Base-by-base conservation (phyloP, 306 rosid species). In the Acacia confusa region DNA sequence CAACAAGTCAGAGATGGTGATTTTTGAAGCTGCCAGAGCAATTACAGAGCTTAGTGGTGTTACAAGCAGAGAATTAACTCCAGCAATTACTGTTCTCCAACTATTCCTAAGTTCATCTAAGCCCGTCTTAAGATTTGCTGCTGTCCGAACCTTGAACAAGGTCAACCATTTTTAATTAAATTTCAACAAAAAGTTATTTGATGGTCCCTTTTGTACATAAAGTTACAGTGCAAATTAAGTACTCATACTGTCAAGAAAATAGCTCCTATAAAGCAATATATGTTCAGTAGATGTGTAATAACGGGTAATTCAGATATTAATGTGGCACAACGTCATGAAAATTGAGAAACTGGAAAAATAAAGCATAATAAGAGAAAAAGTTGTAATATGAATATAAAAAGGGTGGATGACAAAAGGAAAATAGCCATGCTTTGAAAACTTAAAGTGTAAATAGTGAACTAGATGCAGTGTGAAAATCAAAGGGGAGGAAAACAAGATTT, bases 1-100 rank as follows among this genome's bases (percentile, higher is more conserved):
- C 66, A 97, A 94, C 88, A 96, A 96, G 81, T 95, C 98, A 55
- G 99, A 96, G 82, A 96, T 94, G 97, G 99, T 96, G 78, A 96
- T 94, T 78, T 96, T 96, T 90, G 99, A 96, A 90, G 94, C 99
- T 87, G 98, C 99, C 82, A 91, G 94, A 82, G 98, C 98, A 85
- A 91, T 96, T 82, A 96, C 99, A 20, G 99, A 94, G 88, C 92
- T 96, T 75, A 90, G 78, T 71, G 92, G 97, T 65, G 98, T 94
- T 70, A 92, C 99, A 71, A 91, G 85, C 84, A 89, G 98, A 81
- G 98, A 96, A 88, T 85, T 96, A 81, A 91, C 94, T 81, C 98
- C 99, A 2, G 98, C 99, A 50, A 96, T 96, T 65, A 88, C 98
- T 34, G 99, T 96, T 87, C 99, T 96, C 87, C 99, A 94, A 88